Evolutionary conservation across 164 flowering plant genomes (phyloP).

Genomic region (Berberis vulgaris): DNA sequence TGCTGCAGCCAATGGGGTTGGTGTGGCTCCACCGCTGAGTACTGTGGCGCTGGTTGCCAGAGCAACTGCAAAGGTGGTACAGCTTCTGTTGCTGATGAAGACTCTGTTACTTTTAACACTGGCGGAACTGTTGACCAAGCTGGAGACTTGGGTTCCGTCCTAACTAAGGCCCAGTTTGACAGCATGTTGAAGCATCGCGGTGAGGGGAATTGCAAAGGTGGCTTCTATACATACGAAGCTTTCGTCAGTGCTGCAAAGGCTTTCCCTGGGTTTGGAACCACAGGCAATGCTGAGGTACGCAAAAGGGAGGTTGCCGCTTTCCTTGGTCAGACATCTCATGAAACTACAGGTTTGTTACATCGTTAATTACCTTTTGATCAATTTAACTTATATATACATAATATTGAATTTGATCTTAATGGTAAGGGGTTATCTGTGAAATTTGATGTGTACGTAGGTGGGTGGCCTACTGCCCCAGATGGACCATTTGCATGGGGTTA

Average conservation of each 20-base stretch:
- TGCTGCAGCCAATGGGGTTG: slow-evolving; percentile 29
- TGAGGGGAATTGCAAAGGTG: slow-evolving; percentile 25
- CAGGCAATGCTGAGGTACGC: slow-evolving; percentile 19
- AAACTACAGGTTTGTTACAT: not conserved
- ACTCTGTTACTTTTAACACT: not conserved
- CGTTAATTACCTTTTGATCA: too few species aligned
- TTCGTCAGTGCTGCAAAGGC: slow-evolving; percentile 34
- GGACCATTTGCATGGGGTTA: too few species aligned
- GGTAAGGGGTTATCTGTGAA: too few species aligned
- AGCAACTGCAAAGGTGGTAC: slow-evolving; percentile 22
- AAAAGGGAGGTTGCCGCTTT: slow-evolving; percentile 49
- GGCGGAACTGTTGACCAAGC: not conserved
- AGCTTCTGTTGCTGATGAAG: not conserved
- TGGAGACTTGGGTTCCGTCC: slow-evolving; percentile 12
- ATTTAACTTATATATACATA: too few species aligned
- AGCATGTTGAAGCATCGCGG: slow-evolving; percentile 24
- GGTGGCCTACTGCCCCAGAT: too few species aligned
- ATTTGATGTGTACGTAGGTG: too few species aligned
- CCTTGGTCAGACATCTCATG: slow-evolving; percentile 42
- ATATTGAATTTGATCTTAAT: too few species aligned
- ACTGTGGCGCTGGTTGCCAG: slow-evolving; percentile 30
- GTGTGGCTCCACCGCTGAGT: slow-evolving; percentile 18
- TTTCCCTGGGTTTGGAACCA: slow-evolving; percentile 26
- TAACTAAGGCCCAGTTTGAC: slow-evolving; percentile 17
- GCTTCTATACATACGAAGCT: slow-evolving; percentile 42